phyloP scores from a whole-genome alignment of 495 filamentous ascomycete genomes.

The Stereocaulon alpinum region DNA sequence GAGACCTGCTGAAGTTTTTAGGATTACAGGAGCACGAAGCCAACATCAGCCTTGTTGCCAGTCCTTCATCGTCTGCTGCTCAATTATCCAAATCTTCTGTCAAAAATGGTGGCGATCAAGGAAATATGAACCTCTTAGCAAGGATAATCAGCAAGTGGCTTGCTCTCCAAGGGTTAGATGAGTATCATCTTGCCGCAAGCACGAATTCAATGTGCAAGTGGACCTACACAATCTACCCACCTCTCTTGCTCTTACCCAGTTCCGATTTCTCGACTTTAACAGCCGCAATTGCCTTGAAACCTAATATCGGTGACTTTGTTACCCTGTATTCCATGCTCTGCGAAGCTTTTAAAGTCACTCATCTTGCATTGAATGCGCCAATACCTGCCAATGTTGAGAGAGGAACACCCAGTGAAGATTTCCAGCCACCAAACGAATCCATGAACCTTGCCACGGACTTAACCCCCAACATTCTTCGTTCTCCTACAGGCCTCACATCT shows the following conservation, averaged over 20 bases:
- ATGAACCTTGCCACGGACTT: background rate
- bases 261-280: conserved; percentile 42
- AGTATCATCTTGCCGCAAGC: background rate
- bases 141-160: conserved; percentile 1
- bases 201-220: conserved; percentile 19
- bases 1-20: background rate
- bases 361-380: conserved; percentile 64
- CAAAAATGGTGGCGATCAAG: background rate
- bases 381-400: conserved; percentile 38
- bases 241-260: conserved; percentile 55
- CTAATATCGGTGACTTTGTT: conserved; percentile 27
- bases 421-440: background rate
- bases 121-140: background rate
- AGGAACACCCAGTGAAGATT: background rate
- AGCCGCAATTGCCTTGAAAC: conserved; percentile 34
- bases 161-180: background rate
- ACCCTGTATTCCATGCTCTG: conserved; percentile 41
- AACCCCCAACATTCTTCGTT: conserved; percentile 50
- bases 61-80: background rate
- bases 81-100: too few species aligned
- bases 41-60: background rate
- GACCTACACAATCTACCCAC: conserved; percentile 56
- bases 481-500: conserved; percentile 49
- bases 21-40: background rate
- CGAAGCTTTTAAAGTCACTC: conserved; percentile 43